Conservation (phyloP, 2,329 filamentous ascomycete genomes). For the Rutstroemia sydowiana region DNA sequence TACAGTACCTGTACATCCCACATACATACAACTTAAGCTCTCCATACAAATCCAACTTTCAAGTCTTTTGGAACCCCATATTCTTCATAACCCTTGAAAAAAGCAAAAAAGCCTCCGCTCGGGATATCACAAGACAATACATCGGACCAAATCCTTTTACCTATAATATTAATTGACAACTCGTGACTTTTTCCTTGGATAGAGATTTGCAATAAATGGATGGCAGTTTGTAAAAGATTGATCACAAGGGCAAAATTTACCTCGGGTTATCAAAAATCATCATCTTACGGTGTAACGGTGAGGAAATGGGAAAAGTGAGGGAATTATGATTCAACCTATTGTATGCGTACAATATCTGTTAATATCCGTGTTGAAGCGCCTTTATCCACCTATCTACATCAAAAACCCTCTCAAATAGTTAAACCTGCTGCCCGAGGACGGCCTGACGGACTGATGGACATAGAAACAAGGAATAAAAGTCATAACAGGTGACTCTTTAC, state of each 20-base stretch:
- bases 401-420: background rate
- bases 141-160: too few relatives aligned
- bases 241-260: background rate
- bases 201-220: too few relatives aligned
- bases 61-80: too few relatives aligned
- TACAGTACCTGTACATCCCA: too few relatives aligned
- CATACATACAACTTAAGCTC: too few relatives aligned
- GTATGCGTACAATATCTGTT: background rate
- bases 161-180: too few relatives aligned
- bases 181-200: too few relatives aligned
- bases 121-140: too few relatives aligned
- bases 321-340: background rate
- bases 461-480: background rate
- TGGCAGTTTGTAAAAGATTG: background rate
- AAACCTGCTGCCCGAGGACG: background rate
- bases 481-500: conserved; percentile 8
- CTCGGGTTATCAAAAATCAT: background rate
- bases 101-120: too few relatives aligned
- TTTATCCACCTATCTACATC: background rate
- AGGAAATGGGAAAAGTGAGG: background rate
- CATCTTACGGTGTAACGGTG: conserved; percentile 11
- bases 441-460: background rate
- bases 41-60: too few relatives aligned
- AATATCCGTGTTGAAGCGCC: conserved; percentile 8
- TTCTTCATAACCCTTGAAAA: too few relatives aligned